Conservation (phyloP, 768 basidiomycete species). For the Xerocomus brunneocitrinus region DNA sequence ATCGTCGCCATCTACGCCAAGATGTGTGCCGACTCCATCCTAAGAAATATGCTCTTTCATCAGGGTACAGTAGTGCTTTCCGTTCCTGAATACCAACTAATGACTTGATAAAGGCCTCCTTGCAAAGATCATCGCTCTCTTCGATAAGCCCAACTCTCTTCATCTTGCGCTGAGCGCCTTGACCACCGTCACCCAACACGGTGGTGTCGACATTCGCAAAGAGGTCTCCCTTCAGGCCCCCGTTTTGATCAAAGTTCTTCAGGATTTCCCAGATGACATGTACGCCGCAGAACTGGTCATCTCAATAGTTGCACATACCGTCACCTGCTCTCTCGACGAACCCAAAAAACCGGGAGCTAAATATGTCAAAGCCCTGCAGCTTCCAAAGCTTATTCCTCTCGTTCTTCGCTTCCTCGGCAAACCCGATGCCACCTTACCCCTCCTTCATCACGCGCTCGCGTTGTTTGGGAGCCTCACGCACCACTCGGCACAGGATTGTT, state of each 20-base stretch:
- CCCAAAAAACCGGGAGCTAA: constrained; percentile 32
- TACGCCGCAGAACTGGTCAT: constrained; percentile 45
- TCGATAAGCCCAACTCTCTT: constrained; percentile 42
- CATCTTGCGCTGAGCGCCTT: constrained; percentile 51
- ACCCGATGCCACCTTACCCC: constrained; percentile 36
- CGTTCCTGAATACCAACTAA: not conserved
- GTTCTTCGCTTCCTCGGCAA: constrained; percentile 40
- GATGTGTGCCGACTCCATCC: constrained; percentile 56
- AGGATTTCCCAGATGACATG: constrained; percentile 46
- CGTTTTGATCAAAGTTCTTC: constrained; percentile 41
- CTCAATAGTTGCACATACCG: constrained; percentile 47
- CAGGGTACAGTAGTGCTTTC: constrained; percentile 33
- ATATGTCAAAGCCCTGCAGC: constrained; percentile 37
- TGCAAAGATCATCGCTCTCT: constrained; percentile 46
- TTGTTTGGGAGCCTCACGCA: constrained; percentile 40
- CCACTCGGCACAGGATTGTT: constrained; percentile 42
- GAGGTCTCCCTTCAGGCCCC: constrained; percentile 43
- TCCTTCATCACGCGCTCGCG: constrained; percentile 48
- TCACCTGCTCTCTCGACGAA: constrained; percentile 38
- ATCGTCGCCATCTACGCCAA: constrained; percentile 60
- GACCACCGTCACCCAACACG: constrained; percentile 55
- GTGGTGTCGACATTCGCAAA: constrained; percentile 43
- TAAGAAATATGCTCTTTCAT: constrained; percentile 55
- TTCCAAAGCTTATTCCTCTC: constrained; percentile 39
- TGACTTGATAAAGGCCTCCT: constrained; percentile 41